Conservation (phyloP, 2,329 filamentous ascomycete species). For the Fusarium sp. region DNA sequence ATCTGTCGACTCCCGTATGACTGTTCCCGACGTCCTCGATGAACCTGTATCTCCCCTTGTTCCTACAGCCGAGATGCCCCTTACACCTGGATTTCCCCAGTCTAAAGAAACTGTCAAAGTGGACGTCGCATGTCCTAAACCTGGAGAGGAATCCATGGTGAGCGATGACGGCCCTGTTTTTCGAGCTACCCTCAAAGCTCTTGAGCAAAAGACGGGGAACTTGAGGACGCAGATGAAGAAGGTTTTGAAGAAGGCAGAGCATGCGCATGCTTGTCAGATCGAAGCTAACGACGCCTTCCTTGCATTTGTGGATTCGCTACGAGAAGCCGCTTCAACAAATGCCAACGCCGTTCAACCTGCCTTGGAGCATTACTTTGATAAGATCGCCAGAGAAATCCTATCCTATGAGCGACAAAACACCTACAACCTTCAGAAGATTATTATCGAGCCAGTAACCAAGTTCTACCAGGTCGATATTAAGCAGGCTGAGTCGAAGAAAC, state of each 20-base stretch:
- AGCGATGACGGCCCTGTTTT: conserved; percentile 96
- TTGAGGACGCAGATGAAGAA: conserved; percentile 97
- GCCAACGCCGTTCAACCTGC: conserved; percentile 97
- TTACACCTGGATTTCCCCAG: conserved; percentile 41
- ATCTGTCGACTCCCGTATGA: conserved; percentile 85
- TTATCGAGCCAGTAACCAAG: conserved; percentile 93
- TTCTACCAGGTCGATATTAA: conserved; percentile 97
- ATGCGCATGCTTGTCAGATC: conserved; percentile 80
- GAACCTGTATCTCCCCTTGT: conserved; percentile 67
- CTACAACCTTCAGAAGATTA: conserved; percentile 85
- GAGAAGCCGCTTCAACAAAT: conserved; percentile 89
- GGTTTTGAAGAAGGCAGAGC: conserved; percentile 92
- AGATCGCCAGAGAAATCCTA: conserved; percentile 91
- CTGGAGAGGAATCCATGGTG: conserved; percentile 84
- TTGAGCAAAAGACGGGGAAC: conserved; percentile 95
- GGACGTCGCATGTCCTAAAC: conserved; percentile 86
- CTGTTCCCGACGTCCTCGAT: conserved; percentile 71
- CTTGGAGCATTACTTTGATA: conserved; percentile 97
- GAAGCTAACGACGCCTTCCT: conserved; percentile 87
- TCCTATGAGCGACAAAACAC: conserved; percentile 88
- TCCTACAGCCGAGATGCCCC: conserved; percentile 52
- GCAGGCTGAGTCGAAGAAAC: conserved; percentile 94
- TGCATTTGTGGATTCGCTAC: conserved; percentile 84
- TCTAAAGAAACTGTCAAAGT: conserved; percentile 74
- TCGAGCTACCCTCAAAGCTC: conserved; percentile 92